Conservation (phyloP, 1,284 basidiomycete species). For the Caloboletus inedulis region DNA sequence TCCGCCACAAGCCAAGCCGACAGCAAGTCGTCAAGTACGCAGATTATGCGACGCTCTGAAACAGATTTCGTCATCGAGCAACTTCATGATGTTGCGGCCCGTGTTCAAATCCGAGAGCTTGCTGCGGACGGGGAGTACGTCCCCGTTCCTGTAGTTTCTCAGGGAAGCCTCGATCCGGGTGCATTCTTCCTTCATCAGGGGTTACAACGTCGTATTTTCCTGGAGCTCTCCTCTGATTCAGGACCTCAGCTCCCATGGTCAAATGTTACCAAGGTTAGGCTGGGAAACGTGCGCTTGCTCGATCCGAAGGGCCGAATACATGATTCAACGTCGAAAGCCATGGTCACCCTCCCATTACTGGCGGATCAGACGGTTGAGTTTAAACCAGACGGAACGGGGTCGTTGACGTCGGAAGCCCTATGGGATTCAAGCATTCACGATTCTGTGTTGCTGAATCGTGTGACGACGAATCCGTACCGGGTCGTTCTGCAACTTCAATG, state of each 20-base stretch:
- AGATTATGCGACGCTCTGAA: constrained; percentile 86
- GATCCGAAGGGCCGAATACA: constrained; percentile 81
- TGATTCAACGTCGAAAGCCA: constrained; percentile 63
- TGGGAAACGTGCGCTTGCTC: constrained; percentile 83
- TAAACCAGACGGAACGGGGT: constrained; percentile 79
- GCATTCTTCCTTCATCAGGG: constrained; percentile 91
- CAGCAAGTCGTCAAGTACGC: constrained; percentile 42
- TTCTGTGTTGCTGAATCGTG: constrained; percentile 80
- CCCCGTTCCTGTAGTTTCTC: constrained; percentile 80
- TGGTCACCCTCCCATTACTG: constrained; percentile 69
- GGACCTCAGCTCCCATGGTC: constrained; percentile 88
- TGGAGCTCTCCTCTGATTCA: constrained; percentile 83
- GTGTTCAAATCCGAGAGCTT: constrained; percentile 86
- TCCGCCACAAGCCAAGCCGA: constrained; percentile 33
- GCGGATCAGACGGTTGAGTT: constrained; percentile 73
- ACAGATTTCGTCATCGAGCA: constrained; percentile 90
- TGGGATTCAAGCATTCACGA: constrained; percentile 97
- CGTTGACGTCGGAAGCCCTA: constrained; percentile 64
- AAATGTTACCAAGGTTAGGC: constrained; percentile 70
- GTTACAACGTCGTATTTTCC: constrained; percentile 78
- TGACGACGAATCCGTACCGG: constrained; percentile 76
- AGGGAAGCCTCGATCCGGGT: constrained; percentile 79
- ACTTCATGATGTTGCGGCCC: constrained; percentile 84
- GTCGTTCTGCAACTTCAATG: constrained; percentile 78
- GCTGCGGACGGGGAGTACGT: constrained; percentile 80